These are phyloP conservation scores for Microcos paniculata DNA, from an alignment of 345 rosid species.

Conservation along the genomic window DNA sequence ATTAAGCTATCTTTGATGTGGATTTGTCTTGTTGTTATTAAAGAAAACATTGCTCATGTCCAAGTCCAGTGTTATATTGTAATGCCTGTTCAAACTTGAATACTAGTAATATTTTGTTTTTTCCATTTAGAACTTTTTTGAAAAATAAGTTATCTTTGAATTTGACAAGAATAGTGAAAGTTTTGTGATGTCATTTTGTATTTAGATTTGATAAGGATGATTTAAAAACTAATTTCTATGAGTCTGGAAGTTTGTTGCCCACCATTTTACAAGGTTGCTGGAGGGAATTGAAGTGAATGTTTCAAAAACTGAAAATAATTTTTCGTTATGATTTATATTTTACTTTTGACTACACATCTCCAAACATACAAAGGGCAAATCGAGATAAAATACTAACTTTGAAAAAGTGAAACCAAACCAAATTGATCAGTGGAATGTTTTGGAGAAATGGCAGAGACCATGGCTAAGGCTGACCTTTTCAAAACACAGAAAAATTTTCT, in stretches of 20 bases:
- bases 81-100: conserved; percentile 2
- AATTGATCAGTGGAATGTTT: conserved; percentile 5
- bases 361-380: neutral
- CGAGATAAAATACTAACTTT: neutral
- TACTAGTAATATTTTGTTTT: neutral
- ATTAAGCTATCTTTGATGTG: neutral
- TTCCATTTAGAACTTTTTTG: neutral
- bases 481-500: neutral
- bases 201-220: too few species aligned
- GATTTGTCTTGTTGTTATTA: neutral
- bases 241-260: neutral
- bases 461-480: neutral
- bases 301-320: neutral
- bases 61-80: neutral
- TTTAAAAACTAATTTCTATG: neutral
- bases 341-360: neutral
- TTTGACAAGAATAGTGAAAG: neutral
- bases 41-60: neutral
- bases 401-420: neutral
- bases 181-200: too few species aligned
- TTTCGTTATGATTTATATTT: neutral
- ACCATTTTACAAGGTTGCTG: neutral
- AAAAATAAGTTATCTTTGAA: neutral
- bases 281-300: neutral
- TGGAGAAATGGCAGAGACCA: neutral